phyloP scores from a whole-genome alignment of 169 alveolate genomes.

The Eimeria mitis region DNA sequence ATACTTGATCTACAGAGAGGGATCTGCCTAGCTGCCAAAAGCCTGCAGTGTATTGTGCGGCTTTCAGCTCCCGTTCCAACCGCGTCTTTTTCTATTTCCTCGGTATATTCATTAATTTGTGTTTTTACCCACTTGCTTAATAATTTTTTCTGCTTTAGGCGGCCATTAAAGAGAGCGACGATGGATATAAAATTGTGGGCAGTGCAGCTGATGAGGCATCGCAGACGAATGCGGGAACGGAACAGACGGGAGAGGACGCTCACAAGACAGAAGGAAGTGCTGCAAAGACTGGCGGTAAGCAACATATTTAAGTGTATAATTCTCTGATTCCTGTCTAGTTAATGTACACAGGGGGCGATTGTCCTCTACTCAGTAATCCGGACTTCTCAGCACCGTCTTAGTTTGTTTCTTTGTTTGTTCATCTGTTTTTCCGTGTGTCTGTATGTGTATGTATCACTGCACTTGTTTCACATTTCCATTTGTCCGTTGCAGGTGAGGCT shows the following conservation, averaged over 20 bases:
- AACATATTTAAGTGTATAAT: not conserved
- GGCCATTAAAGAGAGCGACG: slow-evolving; percentile 29
- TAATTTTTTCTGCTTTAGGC: not conserved
- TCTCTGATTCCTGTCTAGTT: too few relatives aligned
- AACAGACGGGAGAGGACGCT: slow-evolving; percentile 31
- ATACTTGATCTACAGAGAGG: not conserved
- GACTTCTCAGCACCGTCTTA: too few relatives aligned
- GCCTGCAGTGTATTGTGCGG: not conserved
- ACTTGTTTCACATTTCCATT: not conserved
- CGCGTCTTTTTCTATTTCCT: too few relatives aligned
- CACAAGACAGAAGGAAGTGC: not conserved
- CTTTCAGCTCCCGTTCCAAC: not conserved
- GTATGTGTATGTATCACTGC: not conserved
- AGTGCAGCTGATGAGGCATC: slow-evolving; percentile 18
- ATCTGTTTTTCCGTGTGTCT: not conserved
- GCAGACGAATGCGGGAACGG: slow-evolving; percentile 49
- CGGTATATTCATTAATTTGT: not conserved
- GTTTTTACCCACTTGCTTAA: not conserved
- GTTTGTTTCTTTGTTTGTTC: not conserved
- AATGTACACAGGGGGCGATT: not conserved
- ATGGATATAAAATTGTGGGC: slow-evolving; percentile 14
- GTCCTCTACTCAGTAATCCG: not conserved
- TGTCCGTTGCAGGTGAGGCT: not conserved
- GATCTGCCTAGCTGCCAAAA: too few relatives aligned
- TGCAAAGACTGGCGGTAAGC: slow-evolving; percentile 11